Conservation (phyloP, 73 alveolate species). For the Uronychia setigera region DNA sequence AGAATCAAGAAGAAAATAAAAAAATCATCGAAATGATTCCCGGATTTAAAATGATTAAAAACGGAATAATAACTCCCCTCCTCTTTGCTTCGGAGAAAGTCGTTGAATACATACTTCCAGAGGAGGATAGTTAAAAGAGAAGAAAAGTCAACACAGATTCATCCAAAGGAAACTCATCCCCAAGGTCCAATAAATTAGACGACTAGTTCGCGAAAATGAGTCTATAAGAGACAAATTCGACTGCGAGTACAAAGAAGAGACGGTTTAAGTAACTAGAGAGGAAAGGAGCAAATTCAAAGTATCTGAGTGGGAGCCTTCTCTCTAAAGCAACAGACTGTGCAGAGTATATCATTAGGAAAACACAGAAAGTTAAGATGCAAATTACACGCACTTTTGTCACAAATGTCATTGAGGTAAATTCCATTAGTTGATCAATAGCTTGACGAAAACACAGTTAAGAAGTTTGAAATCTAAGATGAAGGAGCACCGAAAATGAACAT, state of each 20-base stretch:
- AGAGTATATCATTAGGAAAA: slow-evolving; percentile 45
- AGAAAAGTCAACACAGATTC: slow-evolving; percentile 1
- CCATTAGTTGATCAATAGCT: not conserved
- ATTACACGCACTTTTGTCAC: slow-evolving; percentile 59
- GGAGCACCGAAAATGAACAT: slow-evolving; percentile 33
- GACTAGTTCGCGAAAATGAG: slow-evolving; percentile 1
- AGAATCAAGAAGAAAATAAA: not conserved
- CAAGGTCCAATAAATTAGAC: not conserved
- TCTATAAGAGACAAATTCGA: not conserved
- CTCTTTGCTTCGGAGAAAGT: slow-evolving; percentile 66
- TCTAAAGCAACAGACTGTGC: slow-evolving; percentile 61
- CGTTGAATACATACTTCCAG: slow-evolving; percentile 59
- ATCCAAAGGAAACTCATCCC: not conserved
- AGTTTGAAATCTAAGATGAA: not conserved
- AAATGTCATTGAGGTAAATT: slow-evolving; percentile 38
- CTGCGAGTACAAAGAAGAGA: slow-evolving; percentile 20
- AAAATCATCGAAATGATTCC: slow-evolving; percentile 24
- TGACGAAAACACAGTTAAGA: not conserved
- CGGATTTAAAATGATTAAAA: slow-evolving; percentile 54
- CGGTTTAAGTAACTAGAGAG: slow-evolving; percentile 43
- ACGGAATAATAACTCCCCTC: slow-evolving; percentile 59
- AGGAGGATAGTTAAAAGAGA: not conserved
- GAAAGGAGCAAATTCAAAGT: not conserved
- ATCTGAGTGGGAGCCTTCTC: slow-evolving; percentile 40
- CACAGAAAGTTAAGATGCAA: slow-evolving; percentile 32